phyloP scores from a whole-genome alignment of 257 asterid species.

The Avicennia marina region DNA sequence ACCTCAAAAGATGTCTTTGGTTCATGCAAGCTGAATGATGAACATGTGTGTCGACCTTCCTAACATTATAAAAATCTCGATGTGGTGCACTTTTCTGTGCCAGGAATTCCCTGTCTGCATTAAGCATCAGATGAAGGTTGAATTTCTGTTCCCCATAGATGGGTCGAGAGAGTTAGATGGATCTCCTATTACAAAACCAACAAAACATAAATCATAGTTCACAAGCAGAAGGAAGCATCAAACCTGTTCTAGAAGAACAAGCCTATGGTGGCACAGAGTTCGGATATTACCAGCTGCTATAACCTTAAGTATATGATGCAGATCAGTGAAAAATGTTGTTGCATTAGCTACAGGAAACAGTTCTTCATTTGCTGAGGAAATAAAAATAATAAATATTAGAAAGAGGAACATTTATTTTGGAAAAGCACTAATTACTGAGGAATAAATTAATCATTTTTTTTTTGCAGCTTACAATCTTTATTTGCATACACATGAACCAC shows the following conservation, averaged over 20 bases:
- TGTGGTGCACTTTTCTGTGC: conserved; percentile 99
- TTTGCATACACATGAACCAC: conserved; percentile 86
- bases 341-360: conserved; percentile 94
- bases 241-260: conserved; percentile 95
- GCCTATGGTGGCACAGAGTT: conserved; percentile 89
- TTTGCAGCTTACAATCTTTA: conserved; percentile 58
- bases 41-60: conserved; percentile 97
- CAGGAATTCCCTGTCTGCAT: conserved; percentile 95
- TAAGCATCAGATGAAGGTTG: conserved; percentile 98
- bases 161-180: conserved; percentile 2
- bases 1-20: conserved; percentile 92
- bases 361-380: conserved; percentile 63
- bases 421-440: too few species aligned
- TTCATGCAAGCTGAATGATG: conserved; percentile 99
- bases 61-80: conserved; percentile 94
- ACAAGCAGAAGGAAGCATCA: conserved; percentile 12
- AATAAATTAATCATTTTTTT: too few species aligned
- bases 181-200: conserved; percentile 5
- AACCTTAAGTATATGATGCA: conserved; percentile 91
- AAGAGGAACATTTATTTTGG: too few species aligned
- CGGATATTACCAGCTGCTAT: conserved; percentile 94
- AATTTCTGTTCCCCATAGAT: conserved; percentile 64
- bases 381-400: too few species aligned
- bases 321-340: conserved; percentile 88
- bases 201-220: not conserved